These are phyloP conservation scores for Verticillium nonalfalfae DNA, from an alignment of 2,329 filamentous ascomycete genomes.

Conservation along the genomic window DNA sequence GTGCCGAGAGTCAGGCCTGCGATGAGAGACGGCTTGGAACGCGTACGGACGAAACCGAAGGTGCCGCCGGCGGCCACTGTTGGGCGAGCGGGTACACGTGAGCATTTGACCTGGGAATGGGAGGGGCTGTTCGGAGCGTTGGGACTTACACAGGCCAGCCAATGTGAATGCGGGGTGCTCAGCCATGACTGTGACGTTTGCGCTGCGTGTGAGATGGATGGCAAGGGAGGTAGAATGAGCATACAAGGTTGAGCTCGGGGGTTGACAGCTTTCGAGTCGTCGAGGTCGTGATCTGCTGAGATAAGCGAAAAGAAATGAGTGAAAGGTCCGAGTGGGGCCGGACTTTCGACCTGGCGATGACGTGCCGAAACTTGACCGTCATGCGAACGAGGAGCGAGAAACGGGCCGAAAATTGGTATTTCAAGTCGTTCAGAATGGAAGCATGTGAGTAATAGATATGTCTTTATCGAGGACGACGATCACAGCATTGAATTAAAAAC, in stretches of 20 bases:
- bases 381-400: too few species aligned
- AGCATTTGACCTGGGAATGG: neutral
- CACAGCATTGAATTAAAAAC: too few species aligned
- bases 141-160: constrained; percentile 26
- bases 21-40: constrained; percentile 24
- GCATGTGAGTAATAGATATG: too few species aligned
- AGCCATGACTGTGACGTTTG: constrained; percentile 19
- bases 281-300: neutral
- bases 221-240: neutral
- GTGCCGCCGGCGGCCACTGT: constrained; percentile 25
- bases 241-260: neutral
- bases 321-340: constrained; percentile 9
- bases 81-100: constrained; percentile 3
- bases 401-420: too few species aligned
- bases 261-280: neutral
- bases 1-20: constrained; percentile 22
- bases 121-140: neutral
- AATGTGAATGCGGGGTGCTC: constrained; percentile 34
- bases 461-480: too few species aligned
- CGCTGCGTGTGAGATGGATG: neutral
- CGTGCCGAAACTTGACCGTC: constrained; percentile 48
- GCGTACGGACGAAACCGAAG: constrained; percentile 20
- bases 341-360: constrained; percentile 7
- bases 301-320: constrained; percentile 3
- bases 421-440: too few species aligned